Evolutionary conservation across 768 basidiomycete species (phyloP).

Genomic region (Rhodotorula kratochvilovae): DNA sequence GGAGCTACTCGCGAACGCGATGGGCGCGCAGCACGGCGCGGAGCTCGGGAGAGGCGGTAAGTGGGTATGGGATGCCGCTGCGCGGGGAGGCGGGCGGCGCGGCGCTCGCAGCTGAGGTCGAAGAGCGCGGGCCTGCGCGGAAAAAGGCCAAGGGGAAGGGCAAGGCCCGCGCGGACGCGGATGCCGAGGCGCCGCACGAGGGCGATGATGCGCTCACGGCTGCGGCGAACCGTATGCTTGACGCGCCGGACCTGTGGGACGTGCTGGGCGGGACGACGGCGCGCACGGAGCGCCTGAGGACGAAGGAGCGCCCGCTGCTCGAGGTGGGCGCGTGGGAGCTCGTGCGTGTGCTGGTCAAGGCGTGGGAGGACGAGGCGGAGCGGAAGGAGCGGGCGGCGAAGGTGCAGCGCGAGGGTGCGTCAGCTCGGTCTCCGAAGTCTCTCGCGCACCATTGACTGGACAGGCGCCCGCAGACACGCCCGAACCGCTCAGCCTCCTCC

Average conservation of each 20-base stretch:
- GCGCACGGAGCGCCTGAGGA: conserved; percentile 10
- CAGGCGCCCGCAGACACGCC: neutral
- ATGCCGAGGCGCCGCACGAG: conserved; percentile 8
- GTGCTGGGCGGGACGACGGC: conserved; percentile 19
- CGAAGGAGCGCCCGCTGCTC: neutral
- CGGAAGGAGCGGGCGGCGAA: neutral
- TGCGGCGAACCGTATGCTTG: conserved; percentile 4
- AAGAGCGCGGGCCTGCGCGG: neutral
- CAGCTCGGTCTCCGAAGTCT: neutral
- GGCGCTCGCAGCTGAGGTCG: neutral
- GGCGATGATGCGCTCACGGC: conserved; percentile 13
- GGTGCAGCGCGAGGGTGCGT: neutral
- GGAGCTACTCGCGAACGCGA: neutral
- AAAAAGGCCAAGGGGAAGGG: neutral
- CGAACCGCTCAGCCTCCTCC: conserved; percentile 15
- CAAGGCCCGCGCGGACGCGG: neutral
- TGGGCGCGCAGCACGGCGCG: conserved; percentile 8
- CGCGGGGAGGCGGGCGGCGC: neutral
- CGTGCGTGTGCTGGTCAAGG: conserved; percentile 4
- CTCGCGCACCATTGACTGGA: neutral
- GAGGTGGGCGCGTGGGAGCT: conserved; percentile 23
- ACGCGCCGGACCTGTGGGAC: conserved; percentile 27
- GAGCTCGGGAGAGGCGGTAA: conserved; percentile 13
- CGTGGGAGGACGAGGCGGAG: conserved; percentile 21
- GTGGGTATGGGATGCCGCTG: conserved; percentile 10